A percentile compares a stretch with the other conserved stretches of the same genome.
Conservation (phyloP, 2,329 filamentous ascomycete species). For the Venturia nashicola region DNA sequence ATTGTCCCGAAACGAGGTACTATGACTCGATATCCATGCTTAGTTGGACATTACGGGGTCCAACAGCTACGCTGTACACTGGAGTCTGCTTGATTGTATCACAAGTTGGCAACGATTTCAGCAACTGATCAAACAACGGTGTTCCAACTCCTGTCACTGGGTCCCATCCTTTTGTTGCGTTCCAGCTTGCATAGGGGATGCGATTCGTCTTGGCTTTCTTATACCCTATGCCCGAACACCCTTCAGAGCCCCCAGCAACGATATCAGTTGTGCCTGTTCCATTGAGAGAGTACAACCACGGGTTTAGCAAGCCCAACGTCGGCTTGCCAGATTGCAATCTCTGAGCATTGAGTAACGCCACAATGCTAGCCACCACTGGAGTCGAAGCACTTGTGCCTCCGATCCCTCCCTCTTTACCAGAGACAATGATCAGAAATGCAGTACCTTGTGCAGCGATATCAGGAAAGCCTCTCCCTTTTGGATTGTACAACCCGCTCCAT, state of each 20-base stretch:
- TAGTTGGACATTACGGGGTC: background rate
- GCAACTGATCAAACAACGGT: conserved; percentile 30
- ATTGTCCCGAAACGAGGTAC: no score
- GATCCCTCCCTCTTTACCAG: background rate
- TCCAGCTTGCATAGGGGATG: conserved; percentile 18
- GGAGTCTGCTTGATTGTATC: background rate
- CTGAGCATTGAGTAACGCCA: conserved; percentile 46
- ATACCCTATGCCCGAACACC: conserved; percentile 16
- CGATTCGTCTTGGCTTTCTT: background rate
- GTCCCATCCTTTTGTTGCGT: conserved; percentile 31
- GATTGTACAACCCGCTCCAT: conserved; percentile 9
- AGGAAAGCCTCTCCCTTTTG: conserved; percentile 10
- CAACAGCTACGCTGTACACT: background rate
- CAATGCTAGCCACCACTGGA: conserved; percentile 41
- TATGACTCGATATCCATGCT: background rate
- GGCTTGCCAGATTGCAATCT: conserved; percentile 33
- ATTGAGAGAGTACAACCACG: conserved; percentile 34
- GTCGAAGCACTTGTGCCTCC: conserved; percentile 10
- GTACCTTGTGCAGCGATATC: conserved; percentile 10
- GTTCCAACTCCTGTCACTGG: conserved; percentile 25
- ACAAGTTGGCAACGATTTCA: conserved; percentile 12
- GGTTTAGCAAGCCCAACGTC: conserved; percentile 42
- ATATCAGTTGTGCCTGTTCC: conserved; percentile 15
- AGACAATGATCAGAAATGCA: background rate
- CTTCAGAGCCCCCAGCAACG: conserved; percentile 21